Conservation (phyloP, 208 protist species). For the Borovskyia barvae region DNA sequence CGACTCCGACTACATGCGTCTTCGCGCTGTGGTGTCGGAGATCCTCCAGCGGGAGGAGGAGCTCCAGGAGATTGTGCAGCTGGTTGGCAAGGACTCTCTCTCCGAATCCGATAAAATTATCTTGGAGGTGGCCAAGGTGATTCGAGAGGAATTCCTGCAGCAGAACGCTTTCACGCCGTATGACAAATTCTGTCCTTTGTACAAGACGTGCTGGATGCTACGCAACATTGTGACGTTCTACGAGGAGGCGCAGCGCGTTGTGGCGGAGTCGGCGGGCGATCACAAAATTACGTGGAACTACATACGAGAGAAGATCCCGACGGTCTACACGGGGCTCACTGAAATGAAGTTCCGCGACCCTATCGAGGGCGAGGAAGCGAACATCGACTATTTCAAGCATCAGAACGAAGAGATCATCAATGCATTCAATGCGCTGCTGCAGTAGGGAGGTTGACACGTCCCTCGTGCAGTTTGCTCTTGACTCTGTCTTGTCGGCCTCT, state of each 20-base stretch:
- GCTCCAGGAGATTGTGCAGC: slow-evolving; percentile 99
- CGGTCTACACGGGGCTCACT: slow-evolving; percentile 80
- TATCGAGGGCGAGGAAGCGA: slow-evolving; percentile 78
- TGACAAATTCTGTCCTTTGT: slow-evolving; percentile 97
- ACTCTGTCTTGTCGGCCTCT: neutral
- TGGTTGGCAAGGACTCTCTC: slow-evolving; percentile 99
- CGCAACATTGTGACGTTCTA: slow-evolving; percentile 98
- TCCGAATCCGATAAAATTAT: slow-evolving; percentile 99
- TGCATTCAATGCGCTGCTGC: slow-evolving; percentile 77
- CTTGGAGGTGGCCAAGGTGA: slow-evolving; percentile 98
- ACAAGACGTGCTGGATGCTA: slow-evolving; percentile 99
- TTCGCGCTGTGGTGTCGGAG: slow-evolving; percentile 93
- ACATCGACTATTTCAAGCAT: slow-evolving; percentile 86
- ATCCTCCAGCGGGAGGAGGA: slow-evolving; percentile 99
- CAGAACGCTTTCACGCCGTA: slow-evolving; percentile 99
- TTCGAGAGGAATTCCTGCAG: slow-evolving; percentile 99
- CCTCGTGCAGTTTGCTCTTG: neutral
- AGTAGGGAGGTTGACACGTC: slow-evolving; percentile 43
- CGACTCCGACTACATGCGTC: slow-evolving; percentile 95
- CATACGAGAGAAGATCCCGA: slow-evolving; percentile 92
- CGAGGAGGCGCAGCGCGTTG: slow-evolving; percentile 92
- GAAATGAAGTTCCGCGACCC: slow-evolving; percentile 94
- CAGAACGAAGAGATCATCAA: slow-evolving; percentile 90
- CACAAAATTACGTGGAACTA: slow-evolving; percentile 96
- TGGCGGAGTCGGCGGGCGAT: slow-evolving; percentile 86